Conservation (phyloP, 306 rosid species). For the Dryas alaskensis region DNA sequence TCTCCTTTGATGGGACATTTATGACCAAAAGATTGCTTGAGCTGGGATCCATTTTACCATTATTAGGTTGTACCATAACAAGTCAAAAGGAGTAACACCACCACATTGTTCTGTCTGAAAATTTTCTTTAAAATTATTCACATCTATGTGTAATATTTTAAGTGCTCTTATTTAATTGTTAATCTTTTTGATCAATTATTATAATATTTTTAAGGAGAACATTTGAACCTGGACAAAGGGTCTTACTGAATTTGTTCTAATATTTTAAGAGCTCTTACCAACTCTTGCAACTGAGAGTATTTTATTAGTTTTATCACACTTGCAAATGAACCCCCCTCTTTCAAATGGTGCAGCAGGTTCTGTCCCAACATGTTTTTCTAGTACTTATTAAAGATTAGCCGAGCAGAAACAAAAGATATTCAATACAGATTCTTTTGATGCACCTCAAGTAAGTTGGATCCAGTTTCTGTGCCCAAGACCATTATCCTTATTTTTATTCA, state of each 20-base stretch:
- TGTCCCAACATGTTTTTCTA: not conserved
- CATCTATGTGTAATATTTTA: not conserved
- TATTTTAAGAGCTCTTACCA: not conserved
- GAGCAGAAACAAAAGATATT: not conserved
- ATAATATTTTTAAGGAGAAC: not conserved
- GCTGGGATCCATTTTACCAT: no score
- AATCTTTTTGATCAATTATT: not conserved
- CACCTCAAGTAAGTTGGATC: constrained; percentile 1
- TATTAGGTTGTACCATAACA: no score
- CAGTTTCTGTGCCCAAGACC: not conserved
- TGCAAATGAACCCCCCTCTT: no score
- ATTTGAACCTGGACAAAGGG: not conserved
- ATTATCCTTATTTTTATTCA: not conserved
- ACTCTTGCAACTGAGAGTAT: not conserved
- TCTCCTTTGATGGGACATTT: not conserved
- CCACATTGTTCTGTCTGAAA: no score
- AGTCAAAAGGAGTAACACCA: no score
- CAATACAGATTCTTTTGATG: constrained; percentile 6
- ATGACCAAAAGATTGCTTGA: no score
- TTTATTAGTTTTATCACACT: no score
- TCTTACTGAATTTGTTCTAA: not conserved
- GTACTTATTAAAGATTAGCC: not conserved
- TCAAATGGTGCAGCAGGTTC: no score
- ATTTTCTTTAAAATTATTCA: not conserved
- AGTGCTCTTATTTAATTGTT: not conserved